Conservation (phyloP, 2,329 filamentous ascomycete genomes). For the Botrytis medusae region DNA sequence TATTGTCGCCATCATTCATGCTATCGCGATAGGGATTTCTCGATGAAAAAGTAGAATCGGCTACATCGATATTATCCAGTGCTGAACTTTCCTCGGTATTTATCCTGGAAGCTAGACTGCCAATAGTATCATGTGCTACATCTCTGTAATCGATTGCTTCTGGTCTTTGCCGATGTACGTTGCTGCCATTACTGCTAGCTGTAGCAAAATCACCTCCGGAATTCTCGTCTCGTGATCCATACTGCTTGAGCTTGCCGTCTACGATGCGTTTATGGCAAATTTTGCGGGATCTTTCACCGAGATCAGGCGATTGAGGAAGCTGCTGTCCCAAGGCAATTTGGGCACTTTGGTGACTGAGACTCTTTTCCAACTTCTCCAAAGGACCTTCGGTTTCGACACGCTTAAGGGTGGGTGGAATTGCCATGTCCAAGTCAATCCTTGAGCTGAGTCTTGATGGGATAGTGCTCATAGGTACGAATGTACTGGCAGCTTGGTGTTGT, state of each 20-base stretch:
- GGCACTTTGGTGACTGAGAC: not conserved
- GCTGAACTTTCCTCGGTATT: not conserved
- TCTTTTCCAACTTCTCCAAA: not conserved
- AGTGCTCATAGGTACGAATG: not conserved
- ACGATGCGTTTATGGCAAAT: not conserved
- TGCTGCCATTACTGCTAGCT: not conserved
- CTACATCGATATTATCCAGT: not conserved
- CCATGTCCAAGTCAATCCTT: conserved; percentile 2
- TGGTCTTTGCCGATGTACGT: not conserved
- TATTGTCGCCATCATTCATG: not conserved
- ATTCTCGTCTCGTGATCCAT: not conserved
- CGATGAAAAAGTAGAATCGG: not conserved
- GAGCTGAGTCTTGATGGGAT: not conserved
- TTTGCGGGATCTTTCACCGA: too few species aligned
- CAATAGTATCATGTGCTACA: not conserved
- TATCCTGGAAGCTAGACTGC: not conserved
- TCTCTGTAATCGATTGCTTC: not conserved
- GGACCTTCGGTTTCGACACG: conserved; percentile 11
- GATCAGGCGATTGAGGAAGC: not conserved
- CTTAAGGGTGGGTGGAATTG: not conserved
- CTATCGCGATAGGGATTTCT: conserved; percentile 5
- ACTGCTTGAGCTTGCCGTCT: not conserved
- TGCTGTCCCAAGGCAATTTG: not conserved
- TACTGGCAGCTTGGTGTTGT: not conserved
- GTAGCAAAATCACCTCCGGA: not conserved